phyloP scores from a whole-genome alignment of 768 basidiomycete species.

The Amanita rimosa region DNA sequence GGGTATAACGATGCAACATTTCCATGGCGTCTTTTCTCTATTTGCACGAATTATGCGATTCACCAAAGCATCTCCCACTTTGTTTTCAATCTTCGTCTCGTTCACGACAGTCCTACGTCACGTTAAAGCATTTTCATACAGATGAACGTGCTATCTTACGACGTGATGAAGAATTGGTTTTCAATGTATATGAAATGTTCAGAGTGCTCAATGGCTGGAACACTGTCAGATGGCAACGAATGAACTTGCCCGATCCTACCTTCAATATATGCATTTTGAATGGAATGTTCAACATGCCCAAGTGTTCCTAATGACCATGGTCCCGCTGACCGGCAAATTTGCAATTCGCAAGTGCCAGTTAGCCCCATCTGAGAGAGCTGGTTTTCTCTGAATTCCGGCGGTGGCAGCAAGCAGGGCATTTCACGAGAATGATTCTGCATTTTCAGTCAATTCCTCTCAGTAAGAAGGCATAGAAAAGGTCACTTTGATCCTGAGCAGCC shows the following conservation, averaged over 20 bases:
- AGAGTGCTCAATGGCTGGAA: conserved; percentile 76
- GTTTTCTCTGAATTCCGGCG: conserved; percentile 78
- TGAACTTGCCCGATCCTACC: conserved; percentile 29
- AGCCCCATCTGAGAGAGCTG: conserved; percentile 74
- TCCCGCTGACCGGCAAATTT: conserved; percentile 91
- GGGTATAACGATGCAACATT: conserved; percentile 87
- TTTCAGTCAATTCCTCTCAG: background rate
- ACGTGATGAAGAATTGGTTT: conserved; percentile 87
- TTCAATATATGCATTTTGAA: conserved; percentile 90
- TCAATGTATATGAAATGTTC: conserved; percentile 99
- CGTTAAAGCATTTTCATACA: background rate
- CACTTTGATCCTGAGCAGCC: conserved; percentile 87
- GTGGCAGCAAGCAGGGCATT: conserved; percentile 92
- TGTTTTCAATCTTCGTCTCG: conserved; percentile 82
- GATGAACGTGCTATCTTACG: conserved; percentile 33
- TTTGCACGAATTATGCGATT: conserved; percentile 85
- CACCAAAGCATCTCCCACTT: conserved; percentile 90
- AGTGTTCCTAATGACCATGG: conserved; percentile 95
- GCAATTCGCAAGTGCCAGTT: conserved; percentile 93
- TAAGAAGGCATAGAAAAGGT: conserved; percentile 11
- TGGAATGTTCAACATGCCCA: conserved; percentile 77
- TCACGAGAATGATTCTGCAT: conserved; percentile 76
- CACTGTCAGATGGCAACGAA: background rate
- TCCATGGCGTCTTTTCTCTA: conserved; percentile 73
- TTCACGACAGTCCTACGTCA: conserved; percentile 62